Percentiles rank a stretch among this genome's conserved stretches.
Evolutionary conservation across 768 basidiomycete species (phyloP).

Genomic region (Leccinum broughii): DNA sequence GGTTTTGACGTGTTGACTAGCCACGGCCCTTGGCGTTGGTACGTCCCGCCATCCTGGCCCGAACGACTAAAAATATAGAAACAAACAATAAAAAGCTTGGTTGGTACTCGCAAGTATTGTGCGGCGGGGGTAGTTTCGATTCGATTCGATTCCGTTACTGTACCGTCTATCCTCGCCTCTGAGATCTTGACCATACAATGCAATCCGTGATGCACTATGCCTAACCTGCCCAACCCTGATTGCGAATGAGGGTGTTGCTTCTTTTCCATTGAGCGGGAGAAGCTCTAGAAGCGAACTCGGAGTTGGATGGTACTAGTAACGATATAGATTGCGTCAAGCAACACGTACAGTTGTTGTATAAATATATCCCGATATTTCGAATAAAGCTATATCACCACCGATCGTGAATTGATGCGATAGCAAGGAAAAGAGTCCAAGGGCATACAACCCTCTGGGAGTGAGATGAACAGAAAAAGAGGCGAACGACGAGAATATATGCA

Average conservation of each 20-base stretch:
- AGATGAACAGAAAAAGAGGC: neutral
- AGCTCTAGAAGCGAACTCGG: neutral
- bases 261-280: conserved; percentile 1
- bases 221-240: neutral
- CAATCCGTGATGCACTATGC: neutral
- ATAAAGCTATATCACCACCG: conserved; percentile 21
- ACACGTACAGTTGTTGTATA: conserved; percentile 9
- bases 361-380: conserved; percentile 18
- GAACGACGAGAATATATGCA: conserved; percentile 4
- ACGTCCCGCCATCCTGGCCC: neutral
- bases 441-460: neutral
- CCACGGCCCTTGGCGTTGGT: neutral
- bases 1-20: neutral
- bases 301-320: neutral
- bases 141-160: neutral
- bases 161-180: neutral
- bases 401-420: conserved; percentile 9
- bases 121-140: neutral
- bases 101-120: neutral
- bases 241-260: neutral
- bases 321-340: conserved; percentile 30
- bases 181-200: neutral
- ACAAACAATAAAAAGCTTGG: neutral
- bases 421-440: neutral
- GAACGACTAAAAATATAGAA: neutral